Evolutionary conservation across 495 filamentous ascomycete species (phyloP), one percentile per base, ranked within the genome.

Genomic region (Penicillium argentinense): DNA sequence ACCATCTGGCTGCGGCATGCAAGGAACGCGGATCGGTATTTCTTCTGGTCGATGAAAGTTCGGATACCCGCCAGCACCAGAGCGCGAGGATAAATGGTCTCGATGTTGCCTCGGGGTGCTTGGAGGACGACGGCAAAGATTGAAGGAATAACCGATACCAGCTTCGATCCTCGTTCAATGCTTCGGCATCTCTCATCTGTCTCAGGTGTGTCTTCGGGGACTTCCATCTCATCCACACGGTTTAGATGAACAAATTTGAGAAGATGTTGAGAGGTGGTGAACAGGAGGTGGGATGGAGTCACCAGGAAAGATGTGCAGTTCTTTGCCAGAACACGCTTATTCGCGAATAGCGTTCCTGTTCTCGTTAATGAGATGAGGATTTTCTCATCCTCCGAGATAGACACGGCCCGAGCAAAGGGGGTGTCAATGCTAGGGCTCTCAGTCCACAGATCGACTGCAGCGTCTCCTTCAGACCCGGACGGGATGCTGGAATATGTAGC

Each of bases 31-130:
- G 76, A 80, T 34, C 76, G 83, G 55, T 97, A 98, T 34, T 93
- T 76, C 60, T 86, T 88, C 14, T 75, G 69, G 47, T 87, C 85
- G 41, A 98, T 87, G 29, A 84, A 83, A 26, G 80, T 76, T 32
- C 93, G 79, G 30, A 97, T 88, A 14, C 92, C 90, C 1, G 89
- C 88, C 48, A 98, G 68, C 2, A 97, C 91, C 58, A 98, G 82
- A 5, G 93, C 93, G 38, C 93, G 81, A 24, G 93, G 93, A 58
- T 84, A 97, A 43, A 96, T 93, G 0, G 92, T 97, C 64, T 98
- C 93, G 9, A 97, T 74, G 53, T 98, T 98, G 21, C 93, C 93
- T 56, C 93, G 77, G 3, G 93, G 93, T 83, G 96, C 95, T 60
- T 97, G 93, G 5, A 97, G 72, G 4, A 91, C 80, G 19, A 97